Conservation (phyloP, 2,329 filamentous ascomycete genomes). For the Parastagonospora avenae region DNA sequence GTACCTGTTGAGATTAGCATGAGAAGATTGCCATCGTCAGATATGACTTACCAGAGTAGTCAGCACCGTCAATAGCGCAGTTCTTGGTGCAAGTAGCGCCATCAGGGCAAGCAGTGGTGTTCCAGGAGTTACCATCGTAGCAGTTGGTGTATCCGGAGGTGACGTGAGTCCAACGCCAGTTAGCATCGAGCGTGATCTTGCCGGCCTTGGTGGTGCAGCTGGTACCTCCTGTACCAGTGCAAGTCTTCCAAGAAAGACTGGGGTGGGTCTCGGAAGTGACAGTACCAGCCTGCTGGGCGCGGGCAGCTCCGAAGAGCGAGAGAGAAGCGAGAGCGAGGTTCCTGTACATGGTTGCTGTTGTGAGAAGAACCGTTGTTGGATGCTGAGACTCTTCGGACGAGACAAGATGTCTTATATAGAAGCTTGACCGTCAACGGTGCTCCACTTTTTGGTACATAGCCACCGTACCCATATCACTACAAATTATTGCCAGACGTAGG, state of each 20-base stretch:
- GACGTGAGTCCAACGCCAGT: slow-evolving; percentile 58
- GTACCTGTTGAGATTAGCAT: slow-evolving; percentile 29
- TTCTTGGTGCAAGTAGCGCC: slow-evolving; percentile 45
- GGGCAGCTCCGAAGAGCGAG: slow-evolving; percentile 46
- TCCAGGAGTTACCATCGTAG: slow-evolving; percentile 54
- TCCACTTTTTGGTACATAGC: slow-evolving; percentile 17
- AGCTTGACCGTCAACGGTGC: background rate
- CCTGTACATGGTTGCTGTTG: slow-evolving; percentile 46
- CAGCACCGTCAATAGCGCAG: slow-evolving; percentile 51
- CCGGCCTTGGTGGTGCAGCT: slow-evolving; percentile 47
- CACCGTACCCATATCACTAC: slow-evolving; percentile 20
- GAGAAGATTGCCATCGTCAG: background rate
- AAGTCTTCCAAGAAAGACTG: slow-evolving; percentile 46
- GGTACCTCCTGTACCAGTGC: slow-evolving; percentile 46
- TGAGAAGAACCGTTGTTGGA: slow-evolving; percentile 32
- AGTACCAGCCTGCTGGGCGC: slow-evolving; percentile 51
- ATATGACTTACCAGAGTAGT: slow-evolving; percentile 42
- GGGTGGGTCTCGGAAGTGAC: slow-evolving; percentile 50
- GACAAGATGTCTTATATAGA: slow-evolving; percentile 35
- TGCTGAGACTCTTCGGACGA: slow-evolving; percentile 20
- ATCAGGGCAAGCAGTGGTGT: slow-evolving; percentile 48
- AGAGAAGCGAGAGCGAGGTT: slow-evolving; percentile 48
- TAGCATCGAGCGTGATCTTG: slow-evolving; percentile 51
- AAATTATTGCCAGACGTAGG: slow-evolving; percentile 21
- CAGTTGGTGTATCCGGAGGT: slow-evolving; percentile 54